Evolutionary conservation across 73 alveolate genomes (phyloP).

Genomic region (Stentor roeselii): DNA sequence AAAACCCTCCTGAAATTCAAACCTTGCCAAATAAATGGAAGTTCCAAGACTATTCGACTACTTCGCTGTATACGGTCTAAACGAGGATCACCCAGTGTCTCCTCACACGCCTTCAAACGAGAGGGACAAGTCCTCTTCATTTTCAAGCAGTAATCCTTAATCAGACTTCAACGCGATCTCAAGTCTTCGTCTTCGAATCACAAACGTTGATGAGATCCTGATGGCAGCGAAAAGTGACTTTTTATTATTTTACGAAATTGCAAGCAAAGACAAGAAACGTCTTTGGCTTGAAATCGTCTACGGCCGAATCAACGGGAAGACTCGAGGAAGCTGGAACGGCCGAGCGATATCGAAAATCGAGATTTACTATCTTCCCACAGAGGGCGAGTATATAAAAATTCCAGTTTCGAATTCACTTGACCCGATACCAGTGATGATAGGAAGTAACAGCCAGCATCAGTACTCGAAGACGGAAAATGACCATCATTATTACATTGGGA

Average conservation of each 20-base stretch:
- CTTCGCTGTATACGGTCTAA: conserved; percentile 30
- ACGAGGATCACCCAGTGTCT: not conserved
- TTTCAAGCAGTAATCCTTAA: not conserved
- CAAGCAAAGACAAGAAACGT: conserved; percentile 22
- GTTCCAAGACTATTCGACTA: conserved; percentile 30
- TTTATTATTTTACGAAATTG: not conserved
- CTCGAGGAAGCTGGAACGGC: conserved; percentile 12
- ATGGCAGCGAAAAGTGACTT: conserved; percentile 17
- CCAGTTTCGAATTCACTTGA: conserved; percentile 13
- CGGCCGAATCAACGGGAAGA: conserved; percentile 15
- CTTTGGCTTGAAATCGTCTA: conserved; percentile 27
- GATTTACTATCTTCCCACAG: not conserved
- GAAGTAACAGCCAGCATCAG: not conserved
- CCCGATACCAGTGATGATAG: conserved; percentile 3
- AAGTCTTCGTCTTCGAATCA: conserved; percentile 20
- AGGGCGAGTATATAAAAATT: conserved; percentile 8
- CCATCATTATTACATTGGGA: conserved; percentile 15
- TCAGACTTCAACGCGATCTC: conserved; percentile 24
- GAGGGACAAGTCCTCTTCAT: not conserved
- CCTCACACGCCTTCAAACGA: not conserved
- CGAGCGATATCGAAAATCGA: conserved; percentile 16
- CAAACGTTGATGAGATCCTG: conserved; percentile 18
- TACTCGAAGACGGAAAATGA: conserved; percentile 18
- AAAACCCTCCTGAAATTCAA: no score
- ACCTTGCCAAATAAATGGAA: conserved; percentile 3